Evolutionary conservation across 2,329 filamentous ascomycete species (phyloP), one percentile per base, ranked within the genome.

Genomic region (Aspergillus pseudoterreus): DNA sequence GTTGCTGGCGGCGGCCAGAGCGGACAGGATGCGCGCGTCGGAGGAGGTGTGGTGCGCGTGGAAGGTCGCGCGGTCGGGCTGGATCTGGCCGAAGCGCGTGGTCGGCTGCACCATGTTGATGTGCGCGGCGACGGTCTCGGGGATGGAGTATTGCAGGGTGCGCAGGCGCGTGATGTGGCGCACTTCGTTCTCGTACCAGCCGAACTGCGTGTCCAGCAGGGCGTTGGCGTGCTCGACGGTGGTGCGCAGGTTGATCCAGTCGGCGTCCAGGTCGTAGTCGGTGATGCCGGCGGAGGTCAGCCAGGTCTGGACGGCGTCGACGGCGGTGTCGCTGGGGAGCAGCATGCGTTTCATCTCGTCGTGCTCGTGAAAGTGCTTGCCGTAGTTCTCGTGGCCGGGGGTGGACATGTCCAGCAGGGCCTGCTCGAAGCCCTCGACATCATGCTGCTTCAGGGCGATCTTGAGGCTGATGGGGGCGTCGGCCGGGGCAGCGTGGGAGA

Each of bases 311-410:
- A 81, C 71, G 0, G 72, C 63, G 5, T 70, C 61, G 1, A 72
- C 63, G 0, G 77, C 70, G 3, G 68, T 62, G 8, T 63, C 58
- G 12, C 63, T 70, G 0, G 80, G 80, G 4, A 69, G 69, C 21
- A 82, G 70, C 55, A 82, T 72, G 9, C 71, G 68, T 49, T 76
- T 74, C 49, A 81, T 75, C 54, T 80, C 75, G 9, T 77, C 69
- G 6, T 75, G 72, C 12, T 62, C 62, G 14, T 71, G 66, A 57
- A 81, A 72, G 56, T 81, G 74, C 41, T 74, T 69, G 15, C 80
- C 79, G 52, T 82, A 82, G 15, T 68, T 71, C 1, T 62, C 50
- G 50, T 77, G 70, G 4, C 64, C 68, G 0, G 80, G 80, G 0
- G 78, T 76, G 2, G 79, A 80, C 56, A 82, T 74, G 19, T 77